phyloP scores from a whole-genome alignment of 164 flowering plant genomes.

The Kingdonia uniflora region DNA sequence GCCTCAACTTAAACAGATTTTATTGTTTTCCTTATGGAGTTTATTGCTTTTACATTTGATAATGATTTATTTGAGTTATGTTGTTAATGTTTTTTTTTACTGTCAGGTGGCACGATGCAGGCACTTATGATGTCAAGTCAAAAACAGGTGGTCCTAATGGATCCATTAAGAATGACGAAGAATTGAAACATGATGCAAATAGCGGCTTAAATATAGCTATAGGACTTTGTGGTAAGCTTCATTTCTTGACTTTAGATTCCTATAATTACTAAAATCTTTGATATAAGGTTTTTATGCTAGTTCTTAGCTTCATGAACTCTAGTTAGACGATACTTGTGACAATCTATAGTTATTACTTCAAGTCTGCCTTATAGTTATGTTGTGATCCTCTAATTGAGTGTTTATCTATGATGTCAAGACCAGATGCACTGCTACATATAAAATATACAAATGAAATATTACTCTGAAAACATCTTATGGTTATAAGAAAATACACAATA shows the following conservation, averaged over 20 bases:
- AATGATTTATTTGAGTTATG: background rate
- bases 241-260: background rate
- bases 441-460: too few species aligned
- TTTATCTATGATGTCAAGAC: too few species aligned
- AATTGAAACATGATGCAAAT: slow-evolving; percentile 62
- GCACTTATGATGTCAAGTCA: slow-evolving; percentile 71
- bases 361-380: too few species aligned
- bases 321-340: background rate
- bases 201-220: slow-evolving; percentile 74
- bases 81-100: background rate
- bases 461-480: too few species aligned
- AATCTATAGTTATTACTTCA: too few species aligned
- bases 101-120: slow-evolving; percentile 96
- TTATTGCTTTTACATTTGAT: background rate
- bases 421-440: too few species aligned
- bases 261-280: too few species aligned
- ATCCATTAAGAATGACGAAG: slow-evolving; percentile 77
- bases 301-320: background rate
- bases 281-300: too few species aligned
- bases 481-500: too few species aligned
- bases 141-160: slow-evolving; percentile 97
- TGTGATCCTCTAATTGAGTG: too few species aligned
- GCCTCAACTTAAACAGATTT: too few species aligned
- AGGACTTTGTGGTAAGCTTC: slow-evolving; percentile 58
- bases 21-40: background rate